These are phyloP conservation scores for Clavispora fructus DNA, from an alignment of 805 yeast genomes.

Conservation along the genomic window DNA sequence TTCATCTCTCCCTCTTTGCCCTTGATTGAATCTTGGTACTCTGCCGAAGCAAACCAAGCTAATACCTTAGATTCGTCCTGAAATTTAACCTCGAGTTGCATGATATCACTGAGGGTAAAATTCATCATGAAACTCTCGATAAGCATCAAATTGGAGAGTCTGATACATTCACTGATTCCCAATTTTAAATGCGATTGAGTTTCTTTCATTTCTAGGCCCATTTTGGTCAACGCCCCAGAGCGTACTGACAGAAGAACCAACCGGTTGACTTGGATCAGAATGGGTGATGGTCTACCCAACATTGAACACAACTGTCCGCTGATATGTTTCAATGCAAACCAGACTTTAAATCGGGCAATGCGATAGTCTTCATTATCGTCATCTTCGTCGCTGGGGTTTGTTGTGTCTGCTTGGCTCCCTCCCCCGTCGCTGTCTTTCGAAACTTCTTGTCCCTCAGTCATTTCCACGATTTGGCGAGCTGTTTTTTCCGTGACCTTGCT, in stretches of 20 bases:
- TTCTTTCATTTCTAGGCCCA: conserved; percentile 16
- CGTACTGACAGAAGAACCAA: conserved; percentile 20
- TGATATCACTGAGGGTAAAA: conserved; percentile 36
- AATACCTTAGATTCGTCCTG: conserved; percentile 36
- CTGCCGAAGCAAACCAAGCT: conserved; percentile 21
- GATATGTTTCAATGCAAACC: conserved; percentile 46
- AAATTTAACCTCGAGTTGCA: conserved; percentile 36
- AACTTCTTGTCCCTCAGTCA: neutral
- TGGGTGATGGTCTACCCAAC: conserved; percentile 52
- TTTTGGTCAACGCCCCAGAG: conserved; percentile 8
- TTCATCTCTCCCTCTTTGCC: conserved; percentile 17
- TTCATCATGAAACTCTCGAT: conserved; percentile 48
- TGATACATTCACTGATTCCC: conserved; percentile 45
- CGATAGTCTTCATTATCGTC: conserved; percentile 32
- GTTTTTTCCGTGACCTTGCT: conserved; percentile 1
- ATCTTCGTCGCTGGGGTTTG: conserved; percentile 6
- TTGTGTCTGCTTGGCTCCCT: too few relatives aligned
- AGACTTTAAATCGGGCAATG: conserved; percentile 36
- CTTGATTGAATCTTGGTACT: conserved; percentile 8
- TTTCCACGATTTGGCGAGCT: conserved; percentile 1
- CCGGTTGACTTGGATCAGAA: conserved; percentile 32
- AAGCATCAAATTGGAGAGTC: conserved; percentile 44
- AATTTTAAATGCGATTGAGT: conserved; percentile 36
- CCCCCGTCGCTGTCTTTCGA: conserved; percentile 18
- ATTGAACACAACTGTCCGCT: conserved; percentile 48